These are phyloP conservation scores for Penicillium brevicompactum DNA, from an alignment of 2,329 filamentous ascomycete genomes.

Conservation along the genomic window DNA sequence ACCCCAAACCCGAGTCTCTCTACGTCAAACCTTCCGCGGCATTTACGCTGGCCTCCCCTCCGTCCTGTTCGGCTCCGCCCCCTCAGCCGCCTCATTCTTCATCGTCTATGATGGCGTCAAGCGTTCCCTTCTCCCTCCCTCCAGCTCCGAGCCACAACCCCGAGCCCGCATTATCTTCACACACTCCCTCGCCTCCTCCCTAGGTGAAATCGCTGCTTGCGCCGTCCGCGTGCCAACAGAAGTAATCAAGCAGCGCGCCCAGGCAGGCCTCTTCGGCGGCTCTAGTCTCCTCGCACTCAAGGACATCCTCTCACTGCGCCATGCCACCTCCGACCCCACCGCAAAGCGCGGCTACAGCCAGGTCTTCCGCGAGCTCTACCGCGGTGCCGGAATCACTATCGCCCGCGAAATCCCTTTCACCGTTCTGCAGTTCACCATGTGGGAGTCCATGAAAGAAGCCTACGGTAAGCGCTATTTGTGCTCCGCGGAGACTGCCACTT, in stretches of 20 bases:
- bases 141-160: slow-evolving; percentile 16
- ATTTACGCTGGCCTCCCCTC: slow-evolving; percentile 92
- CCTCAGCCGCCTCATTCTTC: slow-evolving; percentile 96
- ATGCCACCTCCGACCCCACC: slow-evolving; percentile 31
- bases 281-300: slow-evolving; percentile 67
- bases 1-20: slow-evolving; percentile 62
- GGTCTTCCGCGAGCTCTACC: slow-evolving; percentile 83
- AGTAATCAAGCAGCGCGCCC: slow-evolving; percentile 94
- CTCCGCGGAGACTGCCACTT: slow-evolving; percentile 34
- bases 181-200: slow-evolving; percentile 82
- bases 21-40: slow-evolving; percentile 82
- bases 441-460: slow-evolving; percentile 81
- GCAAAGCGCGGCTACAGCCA: slow-evolving; percentile 47
- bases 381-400: slow-evolving; percentile 89
- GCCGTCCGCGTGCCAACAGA: slow-evolving; percentile 91
- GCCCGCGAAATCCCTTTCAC: slow-evolving; percentile 97
- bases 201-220: slow-evolving; percentile 91
- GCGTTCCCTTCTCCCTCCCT: slow-evolving; percentile 46
- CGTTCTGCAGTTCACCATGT: slow-evolving; percentile 93
- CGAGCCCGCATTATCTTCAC: slow-evolving; percentile 47
- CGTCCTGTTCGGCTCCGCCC: slow-evolving; percentile 86
- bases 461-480: slow-evolving; percentile 48
- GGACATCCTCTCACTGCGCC: slow-evolving; percentile 64
- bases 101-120: slow-evolving; percentile 86
- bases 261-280: slow-evolving; percentile 79